phyloP scores from a whole-genome alignment of 2,329 filamentous ascomycete genomes.

The Fusarium brevicatenulatum region DNA sequence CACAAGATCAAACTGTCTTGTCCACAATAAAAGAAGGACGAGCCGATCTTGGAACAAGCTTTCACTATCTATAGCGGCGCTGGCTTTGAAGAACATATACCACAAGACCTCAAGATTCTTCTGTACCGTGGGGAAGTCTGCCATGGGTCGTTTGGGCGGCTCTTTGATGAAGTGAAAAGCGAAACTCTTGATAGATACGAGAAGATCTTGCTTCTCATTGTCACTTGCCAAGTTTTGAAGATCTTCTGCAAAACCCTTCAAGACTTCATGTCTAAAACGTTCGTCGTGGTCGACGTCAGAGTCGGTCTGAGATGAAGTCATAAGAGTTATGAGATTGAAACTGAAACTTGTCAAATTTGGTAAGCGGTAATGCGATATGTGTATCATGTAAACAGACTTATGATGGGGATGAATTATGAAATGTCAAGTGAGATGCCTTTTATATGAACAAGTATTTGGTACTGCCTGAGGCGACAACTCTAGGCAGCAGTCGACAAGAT shows the following conservation, averaged over 20 bases:
- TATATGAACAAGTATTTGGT: background rate
- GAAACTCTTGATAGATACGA: background rate
- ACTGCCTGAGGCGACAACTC: background rate
- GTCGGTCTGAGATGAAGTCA: background rate
- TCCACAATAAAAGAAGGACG: background rate
- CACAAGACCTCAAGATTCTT: background rate
- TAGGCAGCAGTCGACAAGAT: background rate
- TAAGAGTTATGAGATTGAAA: background rate
- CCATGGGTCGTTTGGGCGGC: background rate
- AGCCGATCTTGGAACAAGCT: conserved; percentile 10
- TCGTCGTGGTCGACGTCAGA: background rate
- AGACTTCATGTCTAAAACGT: background rate
- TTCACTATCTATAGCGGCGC: background rate
- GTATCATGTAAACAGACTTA: too few species aligned
- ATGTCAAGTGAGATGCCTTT: background rate
- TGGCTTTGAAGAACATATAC: background rate
- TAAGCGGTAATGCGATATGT: background rate
- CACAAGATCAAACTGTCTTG: background rate
- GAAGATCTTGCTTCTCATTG: background rate
- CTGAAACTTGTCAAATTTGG: too few species aligned
- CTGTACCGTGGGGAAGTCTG: background rate
- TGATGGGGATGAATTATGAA: too few species aligned
- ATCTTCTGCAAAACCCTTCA: background rate
- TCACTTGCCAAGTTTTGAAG: background rate
- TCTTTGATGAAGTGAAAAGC: background rate